A percentile compares a stretch with the other conserved stretches of the same genome.
Conservation (phyloP, 352 stramenopile species). For the Thalassiosira delicatula region DNA sequence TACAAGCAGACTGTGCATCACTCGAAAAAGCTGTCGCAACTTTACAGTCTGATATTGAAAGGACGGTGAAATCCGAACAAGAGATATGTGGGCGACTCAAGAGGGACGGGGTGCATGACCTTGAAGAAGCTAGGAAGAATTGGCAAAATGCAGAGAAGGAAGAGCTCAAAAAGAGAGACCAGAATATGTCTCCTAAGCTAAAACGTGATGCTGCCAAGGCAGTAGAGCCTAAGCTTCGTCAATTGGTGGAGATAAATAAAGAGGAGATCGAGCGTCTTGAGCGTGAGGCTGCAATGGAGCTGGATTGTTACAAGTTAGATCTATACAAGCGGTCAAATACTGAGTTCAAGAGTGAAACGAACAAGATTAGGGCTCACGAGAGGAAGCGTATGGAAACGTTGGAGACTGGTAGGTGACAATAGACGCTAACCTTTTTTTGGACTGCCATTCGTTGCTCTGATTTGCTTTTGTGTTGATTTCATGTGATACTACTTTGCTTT, state of each 20-base stretch:
- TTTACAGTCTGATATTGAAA: slow-evolving; percentile 28
- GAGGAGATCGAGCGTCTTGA: slow-evolving; percentile 44
- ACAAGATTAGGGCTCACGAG: slow-evolving; percentile 42
- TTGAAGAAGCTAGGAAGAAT: slow-evolving; percentile 28
- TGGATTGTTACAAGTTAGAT: slow-evolving; percentile 50
- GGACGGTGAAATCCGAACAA: slow-evolving; percentile 21
- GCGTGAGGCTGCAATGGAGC: slow-evolving; percentile 32
- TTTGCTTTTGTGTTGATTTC: too few species aligned
- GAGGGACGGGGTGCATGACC: slow-evolving; percentile 9
- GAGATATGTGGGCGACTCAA: slow-evolving; percentile 33
- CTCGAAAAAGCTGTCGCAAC: slow-evolving; percentile 29
- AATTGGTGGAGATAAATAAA: slow-evolving; percentile 41
- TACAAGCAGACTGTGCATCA: slow-evolving; percentile 21
- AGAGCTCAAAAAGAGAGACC: slow-evolving; percentile 36
- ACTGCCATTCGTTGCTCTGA: too few species aligned
- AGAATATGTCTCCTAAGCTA: slow-evolving; percentile 37
- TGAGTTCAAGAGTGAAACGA: slow-evolving; percentile 59
- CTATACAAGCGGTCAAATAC: slow-evolving; percentile 51
- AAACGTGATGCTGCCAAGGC: slow-evolving; percentile 49
- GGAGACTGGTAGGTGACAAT: too few species aligned
- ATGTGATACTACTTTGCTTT: too few species aligned
- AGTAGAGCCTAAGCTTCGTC: slow-evolving; percentile 46
- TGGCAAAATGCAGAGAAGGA: slow-evolving; percentile 47
- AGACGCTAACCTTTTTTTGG: too few species aligned
- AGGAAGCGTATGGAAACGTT: slow-evolving; percentile 32